A percentile compares a stretch with the other conserved stretches of the same genome.
These are phyloP conservation scores for Trichoderma asperelloides DNA, from an alignment of 495 filamentous ascomycete genomes.

Conservation along the genomic window DNA sequence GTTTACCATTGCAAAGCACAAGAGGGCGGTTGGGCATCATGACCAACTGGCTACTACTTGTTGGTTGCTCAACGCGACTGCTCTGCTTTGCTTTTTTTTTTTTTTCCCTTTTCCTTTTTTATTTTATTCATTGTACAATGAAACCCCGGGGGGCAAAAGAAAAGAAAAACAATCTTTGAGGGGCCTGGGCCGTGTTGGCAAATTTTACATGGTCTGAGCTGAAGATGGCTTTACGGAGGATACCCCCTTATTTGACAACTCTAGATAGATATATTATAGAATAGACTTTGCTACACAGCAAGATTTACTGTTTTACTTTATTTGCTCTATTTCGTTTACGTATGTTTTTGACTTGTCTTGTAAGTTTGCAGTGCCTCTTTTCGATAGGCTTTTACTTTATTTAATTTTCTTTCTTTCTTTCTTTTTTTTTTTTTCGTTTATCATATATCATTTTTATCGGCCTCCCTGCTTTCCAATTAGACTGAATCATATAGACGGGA, in stretches of 20 bases:
- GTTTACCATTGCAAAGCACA: not conserved
- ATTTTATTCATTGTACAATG: not conserved
- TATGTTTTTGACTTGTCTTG: not conserved
- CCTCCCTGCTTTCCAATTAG: too few species aligned
- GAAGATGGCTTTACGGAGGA: not conserved
- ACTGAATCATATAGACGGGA: not conserved
- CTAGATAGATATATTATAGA: conserved; percentile 6
- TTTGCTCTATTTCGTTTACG: not conserved
- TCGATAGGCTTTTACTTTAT: too few species aligned
- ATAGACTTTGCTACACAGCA: conserved; percentile 5
- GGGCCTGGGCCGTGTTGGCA: not conserved
- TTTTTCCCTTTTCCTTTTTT: not conserved
- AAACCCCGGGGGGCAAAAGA: not conserved
- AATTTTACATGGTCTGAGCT: not conserved
- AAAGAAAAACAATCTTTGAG: not conserved
- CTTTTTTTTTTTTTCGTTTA: too few species aligned
- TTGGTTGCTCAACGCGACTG: not conserved
- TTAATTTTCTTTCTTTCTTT: too few species aligned
- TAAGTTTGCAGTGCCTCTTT: not conserved
- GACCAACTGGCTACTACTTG: not conserved
- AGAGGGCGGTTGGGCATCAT: not conserved
- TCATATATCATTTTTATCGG: too few species aligned
- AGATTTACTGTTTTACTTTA: not conserved
- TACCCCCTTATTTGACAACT: not conserved
- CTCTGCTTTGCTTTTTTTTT: not conserved